Evolutionary conservation across 805 yeast genomes (phyloP), one percentile per base, ranked within the genome.

Genomic region (Candida nonsorbophila): DNA sequence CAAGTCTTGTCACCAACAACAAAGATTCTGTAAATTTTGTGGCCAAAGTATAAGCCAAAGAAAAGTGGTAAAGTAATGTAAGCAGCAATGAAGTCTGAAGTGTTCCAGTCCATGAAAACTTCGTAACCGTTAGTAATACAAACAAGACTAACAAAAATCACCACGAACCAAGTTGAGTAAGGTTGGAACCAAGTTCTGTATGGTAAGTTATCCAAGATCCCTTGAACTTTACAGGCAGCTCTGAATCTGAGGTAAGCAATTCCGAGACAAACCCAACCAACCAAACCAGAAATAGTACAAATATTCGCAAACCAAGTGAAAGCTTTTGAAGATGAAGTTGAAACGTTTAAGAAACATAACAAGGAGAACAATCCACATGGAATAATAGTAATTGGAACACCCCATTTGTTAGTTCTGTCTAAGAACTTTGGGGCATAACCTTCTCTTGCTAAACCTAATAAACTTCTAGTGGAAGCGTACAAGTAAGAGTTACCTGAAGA

Each of bases 271-370:
- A 67, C 62, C 57, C 74, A 80, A 49, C 75, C 79, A 45, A 70
- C 69, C 49, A 78, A 65, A 48, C 79, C 85, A 18, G 82, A 79
- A 20, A 77, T 75, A 3, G 92, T 80, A 29, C 79, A 79, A 34
- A 84, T 56, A 43, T 80, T 79, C 34, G 81, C 72, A 28, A 84
- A 62, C 88, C 90, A 84, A 44, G 66, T 68, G 37, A 84, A 65
- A 3, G 83, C 92, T 3, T 69, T 67, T 10, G 75, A 72, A 15
- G 88, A 70, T 17, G 70, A 61, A 25, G 68, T 62, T 15, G 77
- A 67, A 33, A 79, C 51, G 47, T 56, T 53, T 44, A 55, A 45
- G 37, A 43, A 55, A 3, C 55, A 42, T 32, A 55, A 47, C 21
- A 49, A 41, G 4, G 41, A 31, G 20, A 56, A 54, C 11, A 42